Evolutionary conservation across 163 green algal species (phyloP), one percentile per base, ranked within the genome.

Genomic region (Prototheca stagnorum): DNA sequence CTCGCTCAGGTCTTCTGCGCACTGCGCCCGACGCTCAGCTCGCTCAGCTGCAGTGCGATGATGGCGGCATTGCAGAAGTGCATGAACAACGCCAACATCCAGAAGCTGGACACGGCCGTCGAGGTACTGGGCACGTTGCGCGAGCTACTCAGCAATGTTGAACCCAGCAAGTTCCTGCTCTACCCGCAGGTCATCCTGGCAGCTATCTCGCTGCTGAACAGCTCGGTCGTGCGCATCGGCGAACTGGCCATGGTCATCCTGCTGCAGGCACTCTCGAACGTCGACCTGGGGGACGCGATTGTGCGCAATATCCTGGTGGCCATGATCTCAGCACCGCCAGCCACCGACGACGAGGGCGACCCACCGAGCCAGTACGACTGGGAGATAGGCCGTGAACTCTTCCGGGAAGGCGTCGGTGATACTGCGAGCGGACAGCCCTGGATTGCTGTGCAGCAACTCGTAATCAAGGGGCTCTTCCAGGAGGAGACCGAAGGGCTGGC

Each of bases 1-100:
- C n/a, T n/a, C n/a, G n/a, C n/a, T n/a, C 65, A 79, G 74, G 66
- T 88, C 22, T 86, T 81, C 52, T 74, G 83, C 3, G 75, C 84
- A 14, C 67, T 93, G 49, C 37, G 52, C 24, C 84, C 81, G 24
- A 47, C 48, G 12, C 57, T 84, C 3, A 78, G 34, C n/a, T 62
- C 33, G 12, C 67, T 85, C 23, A 68, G 74, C 4, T 81, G 69
- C 24, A 61, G 56, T 16, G 57, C 58, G 14, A 67, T 93, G 49
- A 55, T 93, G 54, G 31, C 51, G 2, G 79, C 67, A 34, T 57
- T 93, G 55, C 63, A 85, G 49, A 75, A 71, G 29, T 85, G 76
- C 63, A 68, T 88, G 35, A 25, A 42, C 21, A 46, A 34, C 9
- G 31, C 42, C 9, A 25, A 49, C 24, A 15, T 49, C 25, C 35